phyloP scores from a whole-genome alignment of 495 filamentous ascomycete genomes.

The Daldinia caldariorum region DNA sequence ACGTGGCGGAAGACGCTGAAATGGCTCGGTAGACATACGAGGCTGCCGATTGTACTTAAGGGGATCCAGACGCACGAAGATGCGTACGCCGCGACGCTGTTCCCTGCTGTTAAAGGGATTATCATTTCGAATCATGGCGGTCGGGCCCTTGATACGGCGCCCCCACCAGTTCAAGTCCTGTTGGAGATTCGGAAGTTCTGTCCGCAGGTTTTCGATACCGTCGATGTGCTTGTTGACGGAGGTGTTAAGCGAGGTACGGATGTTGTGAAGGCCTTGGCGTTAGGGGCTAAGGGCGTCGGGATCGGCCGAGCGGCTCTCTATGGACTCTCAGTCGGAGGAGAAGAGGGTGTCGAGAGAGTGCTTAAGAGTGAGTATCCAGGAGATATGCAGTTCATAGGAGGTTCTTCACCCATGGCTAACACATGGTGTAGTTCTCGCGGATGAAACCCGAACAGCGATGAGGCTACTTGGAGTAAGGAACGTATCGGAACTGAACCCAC shows the following conservation, averaged over 20 bases:
- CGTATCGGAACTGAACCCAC: conserved; percentile 31
- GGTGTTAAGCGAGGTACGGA: conserved; percentile 81
- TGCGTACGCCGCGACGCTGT: conserved; percentile 71
- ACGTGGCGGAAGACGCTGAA: conserved; percentile 77
- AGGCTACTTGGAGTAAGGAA: conserved; percentile 38
- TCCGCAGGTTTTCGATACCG: conserved; percentile 74
- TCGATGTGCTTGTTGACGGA: conserved; percentile 82
- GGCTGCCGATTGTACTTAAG: conserved; percentile 78
- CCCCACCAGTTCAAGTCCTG: conserved; percentile 77
- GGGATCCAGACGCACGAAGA: conserved; percentile 86
- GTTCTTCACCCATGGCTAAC: conserved; percentile 3
- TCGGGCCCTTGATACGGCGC: conserved; percentile 77
- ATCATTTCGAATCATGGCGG: conserved; percentile 89
- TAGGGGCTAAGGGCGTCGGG: conserved; percentile 81
- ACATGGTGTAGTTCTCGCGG: conserved; percentile 29
- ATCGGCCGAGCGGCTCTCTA: conserved; percentile 79
- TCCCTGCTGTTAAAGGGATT: conserved; percentile 74
- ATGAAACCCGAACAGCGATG: conserved; percentile 42
- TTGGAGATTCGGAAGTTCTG: conserved; percentile 83
- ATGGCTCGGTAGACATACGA: conserved; percentile 73
- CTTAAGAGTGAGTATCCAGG: conserved; percentile 72
- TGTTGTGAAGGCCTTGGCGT: conserved; percentile 79
- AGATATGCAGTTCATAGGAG: conserved; percentile 27
- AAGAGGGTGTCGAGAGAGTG: conserved; percentile 76
- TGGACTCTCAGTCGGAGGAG: conserved; percentile 76